Conservation (phyloP, 2,329 filamentous ascomycete genomes). For the Colletotrichum cuscutae region DNA sequence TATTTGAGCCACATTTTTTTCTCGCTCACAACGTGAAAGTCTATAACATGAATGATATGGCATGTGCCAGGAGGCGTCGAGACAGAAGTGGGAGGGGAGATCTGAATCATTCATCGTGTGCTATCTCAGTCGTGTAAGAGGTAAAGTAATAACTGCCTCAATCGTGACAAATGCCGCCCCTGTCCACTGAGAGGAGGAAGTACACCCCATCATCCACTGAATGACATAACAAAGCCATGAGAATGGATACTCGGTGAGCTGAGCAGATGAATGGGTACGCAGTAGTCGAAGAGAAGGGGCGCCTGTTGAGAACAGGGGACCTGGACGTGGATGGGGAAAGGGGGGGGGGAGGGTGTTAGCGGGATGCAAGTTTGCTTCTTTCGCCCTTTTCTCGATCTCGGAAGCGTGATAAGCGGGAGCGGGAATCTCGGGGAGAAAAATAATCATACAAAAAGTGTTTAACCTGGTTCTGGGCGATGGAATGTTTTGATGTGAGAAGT, state of each 20-base stretch:
- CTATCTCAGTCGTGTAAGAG: background rate
- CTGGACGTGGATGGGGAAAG: too few species aligned
- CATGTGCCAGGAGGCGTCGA: background rate
- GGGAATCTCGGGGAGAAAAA: constrained; percentile 5
- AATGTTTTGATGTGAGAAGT: background rate
- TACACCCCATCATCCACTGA: background rate
- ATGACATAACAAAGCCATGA: background rate
- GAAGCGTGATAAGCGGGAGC: constrained; percentile 4
- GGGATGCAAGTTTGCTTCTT: background rate
- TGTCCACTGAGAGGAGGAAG: too few species aligned
- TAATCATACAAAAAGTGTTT: too few species aligned
- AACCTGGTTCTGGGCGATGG: background rate
- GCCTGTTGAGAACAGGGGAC: too few species aligned
- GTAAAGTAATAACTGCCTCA: background rate
- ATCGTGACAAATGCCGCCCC: too few species aligned
- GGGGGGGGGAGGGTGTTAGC: too few species aligned
- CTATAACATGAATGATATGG: too few species aligned
- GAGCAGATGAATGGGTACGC: background rate
- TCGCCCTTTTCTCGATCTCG: background rate
- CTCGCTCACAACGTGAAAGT: background rate
- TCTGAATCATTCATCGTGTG: background rate
- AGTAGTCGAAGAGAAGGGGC: background rate
- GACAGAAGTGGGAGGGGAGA: background rate
- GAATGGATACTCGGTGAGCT: background rate
- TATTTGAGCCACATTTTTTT: background rate